Conservation (phyloP, 139 green algal species). For the Trebouxia sp. region DNA sequence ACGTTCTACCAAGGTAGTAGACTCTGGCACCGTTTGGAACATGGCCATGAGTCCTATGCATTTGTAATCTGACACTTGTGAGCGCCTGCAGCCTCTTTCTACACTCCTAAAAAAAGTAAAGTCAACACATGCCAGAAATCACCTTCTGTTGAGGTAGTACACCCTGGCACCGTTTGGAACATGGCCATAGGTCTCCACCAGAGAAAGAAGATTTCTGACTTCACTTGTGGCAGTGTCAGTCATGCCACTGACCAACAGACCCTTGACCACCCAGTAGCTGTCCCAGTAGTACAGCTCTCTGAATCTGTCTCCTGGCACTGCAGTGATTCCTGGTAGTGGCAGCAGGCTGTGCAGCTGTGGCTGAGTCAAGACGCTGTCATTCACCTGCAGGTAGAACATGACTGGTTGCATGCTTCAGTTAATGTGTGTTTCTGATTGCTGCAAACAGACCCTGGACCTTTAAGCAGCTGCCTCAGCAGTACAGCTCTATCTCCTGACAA, state of each 20-base stretch:
- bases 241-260: slow-evolving; percentile 81
- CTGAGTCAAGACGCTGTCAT: slow-evolving; percentile 3
- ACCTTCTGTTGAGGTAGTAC: slow-evolving; percentile 95
- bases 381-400: slow-evolving; percentile 30
- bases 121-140: no score
- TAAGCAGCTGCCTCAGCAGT: not conserved
- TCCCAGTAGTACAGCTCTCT: slow-evolving; percentile 69
- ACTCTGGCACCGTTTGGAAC: slow-evolving; percentile 88
- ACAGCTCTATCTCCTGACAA: no score
- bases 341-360: slow-evolving; percentile 69
- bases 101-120: no score
- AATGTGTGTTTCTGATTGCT: not conserved
- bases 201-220: slow-evolving; percentile 73
- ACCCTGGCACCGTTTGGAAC: slow-evolving; percentile 88
- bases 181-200: slow-evolving; percentile 70
- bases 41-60: no score
- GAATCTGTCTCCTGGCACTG: slow-evolving; percentile 87
- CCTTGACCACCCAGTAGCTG: slow-evolving; percentile 80
- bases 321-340: slow-evolving; percentile 66
- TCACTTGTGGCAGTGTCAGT: slow-evolving; percentile 55
- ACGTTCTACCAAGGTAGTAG: slow-evolving; percentile 93
- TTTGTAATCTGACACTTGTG: no score
- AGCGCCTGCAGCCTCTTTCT: no score
- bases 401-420: not conserved
- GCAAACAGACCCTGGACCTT: not conserved